These are phyloP conservation scores for Salix brachista DNA, from an alignment of 345 rosid genomes.

Conservation along the genomic window DNA sequence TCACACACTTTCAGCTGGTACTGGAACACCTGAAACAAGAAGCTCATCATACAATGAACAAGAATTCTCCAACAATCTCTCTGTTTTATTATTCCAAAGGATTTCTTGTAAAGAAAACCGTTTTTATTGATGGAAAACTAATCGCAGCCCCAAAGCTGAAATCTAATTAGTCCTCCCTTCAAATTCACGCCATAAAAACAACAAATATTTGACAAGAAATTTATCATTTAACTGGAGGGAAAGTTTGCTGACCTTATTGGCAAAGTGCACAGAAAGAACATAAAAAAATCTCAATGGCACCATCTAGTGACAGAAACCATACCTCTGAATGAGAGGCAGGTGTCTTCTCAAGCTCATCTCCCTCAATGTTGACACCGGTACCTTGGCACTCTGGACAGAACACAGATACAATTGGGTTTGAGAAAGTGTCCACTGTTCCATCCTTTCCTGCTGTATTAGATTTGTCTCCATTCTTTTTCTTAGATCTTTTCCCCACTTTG, in stretches of 20 bases:
- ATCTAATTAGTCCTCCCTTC: neutral
- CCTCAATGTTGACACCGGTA: conserved; percentile 57
- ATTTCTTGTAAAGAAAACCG: neutral
- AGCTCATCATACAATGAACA: neutral
- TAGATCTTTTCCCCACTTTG: conserved; percentile 50
- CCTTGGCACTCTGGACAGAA: conserved; percentile 98
- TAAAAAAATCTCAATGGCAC: neutral
- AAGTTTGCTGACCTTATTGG: neutral
- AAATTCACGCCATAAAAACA: neutral
- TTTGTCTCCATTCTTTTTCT: conserved; percentile 48
- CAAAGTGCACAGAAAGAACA: neutral
- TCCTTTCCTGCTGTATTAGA: conserved; percentile 28
- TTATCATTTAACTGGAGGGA: neutral
- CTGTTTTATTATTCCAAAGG: neutral
- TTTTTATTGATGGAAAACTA: neutral
- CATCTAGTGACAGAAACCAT: conserved; percentile 13
- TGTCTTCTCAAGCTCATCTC: conserved; percentile 58
- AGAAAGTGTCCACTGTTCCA: conserved; percentile 25
- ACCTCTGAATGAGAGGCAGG: conserved; percentile 75
- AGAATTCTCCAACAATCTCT: neutral
- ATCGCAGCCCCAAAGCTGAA: neutral
- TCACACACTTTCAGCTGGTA: conserved; percentile 67
- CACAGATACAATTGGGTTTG: conserved; percentile 44
- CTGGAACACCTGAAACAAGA: conserved; percentile 59
- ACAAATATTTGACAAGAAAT: neutral